phyloP scores from a whole-genome alignment of 371 early-diverging fungal genomes.

The Mortierella polycephala region DNA sequence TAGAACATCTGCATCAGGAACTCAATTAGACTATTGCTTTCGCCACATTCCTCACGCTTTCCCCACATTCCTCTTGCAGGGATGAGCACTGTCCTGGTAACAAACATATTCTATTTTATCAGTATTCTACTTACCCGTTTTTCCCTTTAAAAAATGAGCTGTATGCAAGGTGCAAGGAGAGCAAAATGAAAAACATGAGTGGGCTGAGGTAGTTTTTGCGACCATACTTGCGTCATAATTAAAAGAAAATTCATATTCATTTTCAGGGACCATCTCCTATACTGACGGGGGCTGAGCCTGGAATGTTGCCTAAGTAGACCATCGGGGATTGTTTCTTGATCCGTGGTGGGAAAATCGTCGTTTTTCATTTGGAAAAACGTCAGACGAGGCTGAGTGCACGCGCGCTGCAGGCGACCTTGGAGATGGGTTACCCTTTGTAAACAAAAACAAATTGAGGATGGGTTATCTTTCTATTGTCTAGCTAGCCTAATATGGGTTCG shows the following conservation, averaged over 20 bases:
- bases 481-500: too few species aligned
- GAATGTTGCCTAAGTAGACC: too few species aligned
- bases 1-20: background rate
- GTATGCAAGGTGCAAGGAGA: background rate
- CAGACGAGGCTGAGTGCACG: too few species aligned
- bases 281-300: background rate
- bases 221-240: background rate
- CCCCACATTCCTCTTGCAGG: background rate
- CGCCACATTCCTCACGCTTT: background rate
- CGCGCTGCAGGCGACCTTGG: too few species aligned
- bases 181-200: background rate
- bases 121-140: constrained; percentile 1
- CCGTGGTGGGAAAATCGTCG: too few species aligned
- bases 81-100: background rate
- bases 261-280: background rate
- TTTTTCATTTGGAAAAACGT: too few species aligned
- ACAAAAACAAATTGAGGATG: too few species aligned
- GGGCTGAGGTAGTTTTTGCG: constrained; percentile 1
- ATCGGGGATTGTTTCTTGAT: too few species aligned
- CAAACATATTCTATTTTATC: constrained; percentile 5
- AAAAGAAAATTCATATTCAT: background rate
- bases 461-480: too few species aligned
- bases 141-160: too few species aligned
- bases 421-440: too few species aligned
- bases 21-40: background rate